phyloP scores from a whole-genome alignment of 208 protist genomes.

The Acanthamoeba pearcei region DNA sequence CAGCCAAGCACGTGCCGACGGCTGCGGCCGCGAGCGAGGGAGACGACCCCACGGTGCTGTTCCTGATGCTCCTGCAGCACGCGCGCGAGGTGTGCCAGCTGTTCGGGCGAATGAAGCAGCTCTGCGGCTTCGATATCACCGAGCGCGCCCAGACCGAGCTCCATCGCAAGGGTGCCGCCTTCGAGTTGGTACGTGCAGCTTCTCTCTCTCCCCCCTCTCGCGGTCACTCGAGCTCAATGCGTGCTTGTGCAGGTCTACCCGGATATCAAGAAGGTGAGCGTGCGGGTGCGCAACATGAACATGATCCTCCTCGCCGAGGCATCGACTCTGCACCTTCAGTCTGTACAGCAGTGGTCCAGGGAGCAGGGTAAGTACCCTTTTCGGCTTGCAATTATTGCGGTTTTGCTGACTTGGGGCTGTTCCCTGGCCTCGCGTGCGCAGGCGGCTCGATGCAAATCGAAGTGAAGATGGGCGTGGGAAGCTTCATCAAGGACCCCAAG shows the following conservation, averaged over 20 bases:
- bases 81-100: constrained; percentile 49
- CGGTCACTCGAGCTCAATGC: background rate
- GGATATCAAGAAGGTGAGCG: constrained; percentile 58
- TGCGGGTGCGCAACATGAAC: constrained; percentile 64
- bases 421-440: background rate
- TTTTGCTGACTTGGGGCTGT: background rate
- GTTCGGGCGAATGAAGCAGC: constrained; percentile 59
- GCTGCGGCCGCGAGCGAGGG: background rate
- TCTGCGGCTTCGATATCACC: constrained; percentile 58
- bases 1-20: background rate
- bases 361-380: background rate
- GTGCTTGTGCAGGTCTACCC: constrained; percentile 15
- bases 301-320: constrained; percentile 65
- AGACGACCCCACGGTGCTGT: constrained; percentile 28
- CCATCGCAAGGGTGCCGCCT: constrained; percentile 37
- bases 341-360: constrained; percentile 48
- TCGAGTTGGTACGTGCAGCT: background rate
- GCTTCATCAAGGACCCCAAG: constrained; percentile 59
- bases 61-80: constrained; percentile 55
- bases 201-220: background rate
- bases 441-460: constrained; percentile 12
- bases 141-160: constrained; percentile 55
- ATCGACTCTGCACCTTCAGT: constrained; percentile 38
- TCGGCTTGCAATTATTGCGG: background rate
- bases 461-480: background rate